Evolutionary conservation across 2,329 filamentous ascomycete genomes (phyloP).

Genomic region (Arthrobotrys pseudoclavata): DNA sequence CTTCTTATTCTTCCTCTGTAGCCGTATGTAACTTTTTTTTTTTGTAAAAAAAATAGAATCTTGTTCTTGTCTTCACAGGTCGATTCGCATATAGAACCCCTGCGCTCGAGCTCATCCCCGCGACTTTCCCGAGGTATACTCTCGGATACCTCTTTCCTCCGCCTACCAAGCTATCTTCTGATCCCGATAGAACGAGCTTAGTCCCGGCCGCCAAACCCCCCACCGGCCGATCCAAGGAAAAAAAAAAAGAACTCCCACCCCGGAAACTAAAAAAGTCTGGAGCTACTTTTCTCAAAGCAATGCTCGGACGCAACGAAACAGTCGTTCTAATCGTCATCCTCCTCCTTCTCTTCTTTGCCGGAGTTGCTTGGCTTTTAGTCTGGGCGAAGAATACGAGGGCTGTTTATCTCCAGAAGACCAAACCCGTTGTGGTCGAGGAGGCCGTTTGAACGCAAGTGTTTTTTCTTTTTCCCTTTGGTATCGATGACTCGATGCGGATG

Average conservation of each 20-base stretch:
- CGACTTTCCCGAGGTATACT: constrained; percentile 7
- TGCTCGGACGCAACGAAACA: constrained; percentile 54
- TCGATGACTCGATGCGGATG: neutral
- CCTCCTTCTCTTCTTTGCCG: constrained; percentile 47
- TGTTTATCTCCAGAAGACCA: neutral
- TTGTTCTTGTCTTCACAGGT: neutral
- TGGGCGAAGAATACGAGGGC: constrained; percentile 9
- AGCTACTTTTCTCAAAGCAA: neutral
- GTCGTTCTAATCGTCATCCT: constrained; percentile 57
- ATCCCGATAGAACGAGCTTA: constrained; percentile 25
- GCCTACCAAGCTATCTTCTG: constrained; percentile 41
- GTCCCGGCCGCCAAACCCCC: neutral
- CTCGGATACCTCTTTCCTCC: neutral
- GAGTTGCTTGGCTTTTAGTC: constrained; percentile 43
- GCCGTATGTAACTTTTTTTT: neutral
- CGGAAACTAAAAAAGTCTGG: neutral
- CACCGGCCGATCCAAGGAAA: neutral
- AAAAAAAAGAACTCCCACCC: neutral
- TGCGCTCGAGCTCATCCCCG: neutral
- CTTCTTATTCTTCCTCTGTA: neutral
- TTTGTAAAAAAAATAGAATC: neutral
- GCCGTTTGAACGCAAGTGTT: neutral
- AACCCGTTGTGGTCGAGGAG: constrained; percentile 30
- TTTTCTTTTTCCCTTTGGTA: neutral
- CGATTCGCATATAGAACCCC: neutral